Percentiles rank a stretch among this genome's conserved stretches.
Evolutionary conservation across 352 stramenopile species (phyloP).

Genomic region (Pythium scleroteichum): DNA sequence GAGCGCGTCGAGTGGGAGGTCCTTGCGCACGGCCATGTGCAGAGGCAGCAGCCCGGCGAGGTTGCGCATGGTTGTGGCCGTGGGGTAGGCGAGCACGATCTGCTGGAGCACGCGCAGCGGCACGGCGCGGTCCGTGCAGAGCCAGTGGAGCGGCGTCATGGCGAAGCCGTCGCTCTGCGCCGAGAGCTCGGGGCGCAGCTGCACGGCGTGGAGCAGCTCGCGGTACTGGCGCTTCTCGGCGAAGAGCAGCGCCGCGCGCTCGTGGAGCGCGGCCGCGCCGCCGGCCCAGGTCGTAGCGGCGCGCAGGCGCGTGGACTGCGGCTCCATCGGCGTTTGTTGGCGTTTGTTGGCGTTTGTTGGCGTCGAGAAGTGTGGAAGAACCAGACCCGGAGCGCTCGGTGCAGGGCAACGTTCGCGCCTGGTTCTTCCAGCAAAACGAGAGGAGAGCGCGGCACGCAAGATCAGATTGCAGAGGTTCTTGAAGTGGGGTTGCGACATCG

Average conservation of each 20-base stretch:
- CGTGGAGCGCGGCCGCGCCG: slow-evolving; percentile 9
- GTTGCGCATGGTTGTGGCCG: slow-evolving; percentile 43
- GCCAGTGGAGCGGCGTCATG: slow-evolving; percentile 38
- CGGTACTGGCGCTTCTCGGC: slow-evolving; percentile 27
- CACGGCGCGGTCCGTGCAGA: slow-evolving; percentile 29
- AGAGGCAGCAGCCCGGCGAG: slow-evolving; percentile 63
- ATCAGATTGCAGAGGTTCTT: slow-evolving; percentile 20
- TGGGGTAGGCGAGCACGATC: slow-evolving; percentile 51
- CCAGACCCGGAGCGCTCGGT: neutral
- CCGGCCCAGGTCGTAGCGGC: slow-evolving; percentile 10
- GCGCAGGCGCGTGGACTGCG: slow-evolving; percentile 8
- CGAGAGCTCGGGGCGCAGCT: slow-evolving; percentile 24
- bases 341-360: too few relatives aligned
- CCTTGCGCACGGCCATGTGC: slow-evolving; percentile 67
- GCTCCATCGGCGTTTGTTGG: slow-evolving; percentile 19
- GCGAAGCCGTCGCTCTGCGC: slow-evolving; percentile 27
- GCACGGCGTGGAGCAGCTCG: slow-evolving; percentile 24
- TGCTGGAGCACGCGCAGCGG: slow-evolving; percentile 45
- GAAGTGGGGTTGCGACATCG: slow-evolving; percentile 12
- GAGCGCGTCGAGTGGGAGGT: slow-evolving; percentile 56
- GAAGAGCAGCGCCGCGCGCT: slow-evolving; percentile 19
- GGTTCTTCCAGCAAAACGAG: slow-evolving; percentile 7
- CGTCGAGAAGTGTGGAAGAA: neutral
- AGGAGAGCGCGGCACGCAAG: slow-evolving; percentile 6
- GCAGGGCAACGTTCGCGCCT: slow-evolving; percentile 1